Evolutionary conservation across 257 asterid species (phyloP), one percentile per base, ranked within the genome.

Genomic region (Scutellaria barbata): DNA sequence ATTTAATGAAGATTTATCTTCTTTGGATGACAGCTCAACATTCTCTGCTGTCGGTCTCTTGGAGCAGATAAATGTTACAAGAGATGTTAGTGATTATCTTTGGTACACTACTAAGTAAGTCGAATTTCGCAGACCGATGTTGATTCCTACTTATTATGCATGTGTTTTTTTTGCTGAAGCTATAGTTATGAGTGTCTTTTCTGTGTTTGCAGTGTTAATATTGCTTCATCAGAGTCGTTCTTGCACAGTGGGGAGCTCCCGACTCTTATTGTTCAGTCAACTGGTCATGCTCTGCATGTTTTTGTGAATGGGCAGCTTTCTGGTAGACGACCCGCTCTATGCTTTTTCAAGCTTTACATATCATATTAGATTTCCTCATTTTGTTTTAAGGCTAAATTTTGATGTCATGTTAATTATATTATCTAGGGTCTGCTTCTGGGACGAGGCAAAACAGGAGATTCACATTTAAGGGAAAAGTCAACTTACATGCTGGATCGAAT

Each of bases 21-120:
- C 97, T 72, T 46, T 78, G 68, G 97, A 85, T 70, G 96, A 85
- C 67, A 76, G 90, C 73, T 70, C 92, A 55, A 66, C 95, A 11
- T 89, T 95, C 79, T 75, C 94, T 2, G 74, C 90, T 22, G 72
- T 63, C 33, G 98, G 98, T 60, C 95, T 95, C 66, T 43, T 92
- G 87, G 99, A 95, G 78, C 99, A 95, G 85, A 80, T 95, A 76
- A 92, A 89, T 76, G 99, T 86, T 47, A 95, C 99, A 2, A 88
- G 94, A 78, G 99, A 95, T 72, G 63, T 86, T 33, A 81, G 85
- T 66, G 99, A 95, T 84, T 92, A 92, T 63, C 91, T 95, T 64
- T 90, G 96, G 95, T 90, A 90, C 83, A 86, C 85, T 61, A 90
- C 95, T 55, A 83, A 82, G 96, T 90, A 73, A 83, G 88, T 66